These are phyloP conservation scores for Fusarium hostae DNA, from an alignment of 2,329 filamentous ascomycete species.

Conservation along the genomic window DNA sequence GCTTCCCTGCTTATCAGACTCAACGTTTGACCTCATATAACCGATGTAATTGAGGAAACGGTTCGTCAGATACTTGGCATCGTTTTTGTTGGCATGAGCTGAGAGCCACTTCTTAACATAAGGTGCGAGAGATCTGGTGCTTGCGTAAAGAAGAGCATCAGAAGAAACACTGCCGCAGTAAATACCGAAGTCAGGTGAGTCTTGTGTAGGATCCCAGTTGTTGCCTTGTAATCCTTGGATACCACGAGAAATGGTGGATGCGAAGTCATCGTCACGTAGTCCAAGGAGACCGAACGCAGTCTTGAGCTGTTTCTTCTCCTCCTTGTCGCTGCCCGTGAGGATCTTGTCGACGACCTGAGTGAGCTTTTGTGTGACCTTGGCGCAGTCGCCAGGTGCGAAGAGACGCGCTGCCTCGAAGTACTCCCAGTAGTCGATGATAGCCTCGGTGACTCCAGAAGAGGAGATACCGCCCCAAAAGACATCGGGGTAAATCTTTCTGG, in stretches of 20 bases:
- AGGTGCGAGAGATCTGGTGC: conserved; percentile 49
- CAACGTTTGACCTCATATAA: conserved; percentile 51
- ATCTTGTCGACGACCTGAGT: conserved; percentile 64
- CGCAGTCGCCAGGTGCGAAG: conserved; percentile 68
- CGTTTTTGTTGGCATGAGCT: conserved; percentile 54
- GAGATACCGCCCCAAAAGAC: conserved; percentile 83
- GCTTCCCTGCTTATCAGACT: conserved; percentile 24
- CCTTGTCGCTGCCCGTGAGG: conserved; percentile 53
- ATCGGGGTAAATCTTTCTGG: conserved; percentile 81
- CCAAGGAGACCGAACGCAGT: conserved; percentile 59
- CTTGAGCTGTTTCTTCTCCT: conserved; percentile 60
- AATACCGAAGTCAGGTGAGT: conserved; percentile 54
- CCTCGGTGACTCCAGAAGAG: conserved; percentile 81
- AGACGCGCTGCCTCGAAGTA: conserved; percentile 64
- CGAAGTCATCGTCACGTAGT: conserved; percentile 62
- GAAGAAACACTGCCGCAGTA: conserved; percentile 63
- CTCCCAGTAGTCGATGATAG: conserved; percentile 81
- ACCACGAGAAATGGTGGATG: conserved; percentile 53
- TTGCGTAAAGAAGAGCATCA: conserved; percentile 54
- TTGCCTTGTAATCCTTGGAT: conserved; percentile 58
- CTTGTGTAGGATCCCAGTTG: conserved; percentile 65
- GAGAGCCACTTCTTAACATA: conserved; percentile 54
- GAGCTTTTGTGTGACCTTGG: conserved; percentile 69
- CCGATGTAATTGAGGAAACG: conserved; percentile 65
- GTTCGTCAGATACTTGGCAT: conserved; percentile 52